A percentile compares a stretch with the other conserved stretches of the same genome.
These are phyloP conservation scores for Phytophthora vignae DNA, from an alignment of 352 stramenopile species.

Conservation along the genomic window DNA sequence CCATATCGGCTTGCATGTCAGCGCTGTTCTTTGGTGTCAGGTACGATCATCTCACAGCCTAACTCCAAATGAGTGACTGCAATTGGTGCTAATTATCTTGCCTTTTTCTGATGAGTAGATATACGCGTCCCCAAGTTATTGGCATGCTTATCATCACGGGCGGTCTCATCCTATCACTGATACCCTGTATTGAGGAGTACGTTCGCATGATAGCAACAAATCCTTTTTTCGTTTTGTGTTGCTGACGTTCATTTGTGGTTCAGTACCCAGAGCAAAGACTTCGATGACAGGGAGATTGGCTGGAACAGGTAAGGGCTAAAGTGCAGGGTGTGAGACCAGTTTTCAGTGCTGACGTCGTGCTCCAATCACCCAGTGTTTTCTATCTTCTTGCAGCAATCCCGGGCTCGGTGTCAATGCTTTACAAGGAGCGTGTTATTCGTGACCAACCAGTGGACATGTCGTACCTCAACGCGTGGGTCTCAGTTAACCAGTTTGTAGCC, in stretches of 20 bases:
- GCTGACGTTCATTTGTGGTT: constrained; percentile 6
- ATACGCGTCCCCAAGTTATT: constrained; percentile 76
- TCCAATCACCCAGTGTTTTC: constrained; percentile 56
- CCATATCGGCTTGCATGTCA: constrained; percentile 71
- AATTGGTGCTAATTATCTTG: neutral
- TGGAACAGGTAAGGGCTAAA: constrained; percentile 72
- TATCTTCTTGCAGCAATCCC: constrained; percentile 83
- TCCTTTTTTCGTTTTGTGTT: neutral
- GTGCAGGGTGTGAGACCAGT: neutral
- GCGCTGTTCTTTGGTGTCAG: constrained; percentile 60
- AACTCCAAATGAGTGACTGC: neutral
- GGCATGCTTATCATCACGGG: constrained; percentile 72
- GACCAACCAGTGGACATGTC: constrained; percentile 89
- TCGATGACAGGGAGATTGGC: constrained; percentile 75
- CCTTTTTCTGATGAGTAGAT: constrained; percentile 44
- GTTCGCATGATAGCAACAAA: constrained; percentile 15
- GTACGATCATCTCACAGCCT: constrained; percentile 20
- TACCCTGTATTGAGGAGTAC: constrained; percentile 84
- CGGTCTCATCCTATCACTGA: constrained; percentile 76
- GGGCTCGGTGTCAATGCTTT: constrained; percentile 85
- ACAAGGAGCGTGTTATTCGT: constrained; percentile 85
- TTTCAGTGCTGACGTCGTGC: constrained; percentile 1
- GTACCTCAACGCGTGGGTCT: constrained; percentile 90
- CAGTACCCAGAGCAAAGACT: constrained; percentile 69
- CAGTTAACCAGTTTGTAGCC: constrained; percentile 86